phyloP scores from a whole-genome alignment of 2,329 filamentous ascomycete species.

The Xylariaceae sp. region DNA sequence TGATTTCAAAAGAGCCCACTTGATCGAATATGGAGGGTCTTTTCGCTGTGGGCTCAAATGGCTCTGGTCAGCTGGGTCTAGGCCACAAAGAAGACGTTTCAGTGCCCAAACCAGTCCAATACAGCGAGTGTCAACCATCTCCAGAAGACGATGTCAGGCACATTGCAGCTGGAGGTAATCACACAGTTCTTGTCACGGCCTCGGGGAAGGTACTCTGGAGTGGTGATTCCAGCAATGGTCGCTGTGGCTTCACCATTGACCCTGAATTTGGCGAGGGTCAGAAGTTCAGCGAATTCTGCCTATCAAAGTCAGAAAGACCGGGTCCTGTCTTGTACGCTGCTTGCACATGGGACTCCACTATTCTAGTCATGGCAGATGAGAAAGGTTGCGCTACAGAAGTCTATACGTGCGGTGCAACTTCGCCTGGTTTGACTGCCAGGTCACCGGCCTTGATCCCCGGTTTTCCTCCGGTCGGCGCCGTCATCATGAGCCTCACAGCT shows the following conservation, averaged over 20 bases:
- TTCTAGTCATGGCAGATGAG: conserved; percentile 52
- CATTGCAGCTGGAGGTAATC: conserved; percentile 72
- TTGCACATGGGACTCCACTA: conserved; percentile 75
- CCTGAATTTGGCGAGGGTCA: conserved; percentile 27
- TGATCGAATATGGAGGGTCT: conserved; percentile 51
- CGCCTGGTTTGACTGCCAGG: conserved; percentile 42
- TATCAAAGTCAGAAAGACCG: conserved; percentile 30
- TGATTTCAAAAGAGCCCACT: too few species aligned
- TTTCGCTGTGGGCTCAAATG: conserved; percentile 72
- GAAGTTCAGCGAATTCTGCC: conserved; percentile 38
- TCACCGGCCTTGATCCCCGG: conserved; percentile 43
- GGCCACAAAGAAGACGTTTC: conserved; percentile 69
- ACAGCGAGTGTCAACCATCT: conserved; percentile 44
- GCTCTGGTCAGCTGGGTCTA: conserved; percentile 68
- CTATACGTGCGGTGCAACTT: conserved; percentile 61
- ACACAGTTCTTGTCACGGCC: conserved; percentile 69
- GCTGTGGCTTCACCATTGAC: conserved; percentile 45
- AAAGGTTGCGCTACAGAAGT: conserved; percentile 44
- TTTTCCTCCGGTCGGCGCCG: conserved; percentile 59
- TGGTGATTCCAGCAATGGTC: conserved; percentile 55
- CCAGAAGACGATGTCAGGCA: conserved; percentile 35
- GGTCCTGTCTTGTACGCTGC: conserved; percentile 46
- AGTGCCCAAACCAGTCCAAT: conserved; percentile 58
- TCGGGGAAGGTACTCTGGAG: conserved; percentile 59
- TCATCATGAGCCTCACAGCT: conserved; percentile 63